phyloP scores from a whole-genome alignment of 75 land plant genomes.

The Adiantum capillusveneris region DNA sequence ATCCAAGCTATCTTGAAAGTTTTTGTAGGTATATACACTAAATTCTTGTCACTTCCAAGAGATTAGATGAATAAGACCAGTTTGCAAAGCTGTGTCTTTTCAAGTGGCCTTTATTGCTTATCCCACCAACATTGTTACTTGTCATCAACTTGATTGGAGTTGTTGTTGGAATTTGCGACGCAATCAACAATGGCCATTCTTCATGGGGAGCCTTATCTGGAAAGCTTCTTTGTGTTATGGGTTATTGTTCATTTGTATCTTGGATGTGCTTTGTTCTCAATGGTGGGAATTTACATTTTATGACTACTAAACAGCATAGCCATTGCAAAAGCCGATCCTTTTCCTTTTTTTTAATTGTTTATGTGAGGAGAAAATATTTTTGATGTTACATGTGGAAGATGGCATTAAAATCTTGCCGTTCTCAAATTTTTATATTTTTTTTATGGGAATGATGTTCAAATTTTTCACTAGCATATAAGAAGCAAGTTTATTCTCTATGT shows the following conservation, averaged over 20 bases:
- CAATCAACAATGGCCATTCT: constrained; percentile 70
- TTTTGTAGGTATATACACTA: constrained; percentile 65
- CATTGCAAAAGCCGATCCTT: no score
- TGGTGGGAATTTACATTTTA: no score
- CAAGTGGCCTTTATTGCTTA: constrained; percentile 81
- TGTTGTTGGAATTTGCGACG: constrained; percentile 78
- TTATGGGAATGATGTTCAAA: no score
- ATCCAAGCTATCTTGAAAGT: constrained; percentile 70
- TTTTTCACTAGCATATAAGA: no score
- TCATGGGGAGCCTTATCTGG: constrained; percentile 77
- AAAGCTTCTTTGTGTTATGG: constrained; percentile 74
- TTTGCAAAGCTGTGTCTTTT: constrained; percentile 71
- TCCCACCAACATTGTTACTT: constrained; percentile 73
- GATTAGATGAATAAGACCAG: constrained; percentile 51
- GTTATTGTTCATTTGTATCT: constrained; percentile 82
- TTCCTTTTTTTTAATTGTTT: no score
- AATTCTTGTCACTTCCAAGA: constrained; percentile 73
- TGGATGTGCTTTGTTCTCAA: no score
- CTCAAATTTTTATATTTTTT: no score
- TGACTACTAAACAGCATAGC: no score
- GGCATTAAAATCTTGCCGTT: no score
- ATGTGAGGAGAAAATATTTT: no score
- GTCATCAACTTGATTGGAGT: constrained; percentile 72
- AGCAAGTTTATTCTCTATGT: no score
- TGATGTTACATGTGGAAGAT: no score